Conservation (phyloP, 257 asterid species). For the Ilex aquifolium region DNA sequence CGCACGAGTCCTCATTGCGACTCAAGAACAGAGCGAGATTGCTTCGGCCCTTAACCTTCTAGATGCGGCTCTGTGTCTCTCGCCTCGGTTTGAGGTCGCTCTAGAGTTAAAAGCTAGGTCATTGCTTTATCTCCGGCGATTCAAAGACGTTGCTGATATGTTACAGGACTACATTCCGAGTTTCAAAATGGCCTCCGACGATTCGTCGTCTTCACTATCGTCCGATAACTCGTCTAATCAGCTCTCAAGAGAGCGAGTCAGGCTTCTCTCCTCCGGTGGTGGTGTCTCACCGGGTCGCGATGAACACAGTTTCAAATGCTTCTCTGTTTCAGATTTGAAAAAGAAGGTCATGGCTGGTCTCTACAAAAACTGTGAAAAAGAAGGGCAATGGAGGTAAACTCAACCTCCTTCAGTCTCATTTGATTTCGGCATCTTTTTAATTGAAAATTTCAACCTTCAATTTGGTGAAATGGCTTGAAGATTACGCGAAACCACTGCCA, state of each 20-base stretch:
- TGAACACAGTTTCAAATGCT: constrained; percentile 62
- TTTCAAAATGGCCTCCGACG: constrained; percentile 46
- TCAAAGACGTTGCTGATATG: constrained; percentile 86
- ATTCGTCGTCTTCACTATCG: constrained; percentile 43
- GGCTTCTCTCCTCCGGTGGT: constrained; percentile 56
- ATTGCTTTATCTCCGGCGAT: constrained; percentile 72
- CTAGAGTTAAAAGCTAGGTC: constrained; percentile 76
- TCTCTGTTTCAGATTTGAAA: constrained; percentile 76
- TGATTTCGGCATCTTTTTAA: background rate
- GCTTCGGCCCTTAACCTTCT: constrained; percentile 60
- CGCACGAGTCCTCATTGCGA: constrained; percentile 62
- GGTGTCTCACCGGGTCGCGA: constrained; percentile 26
- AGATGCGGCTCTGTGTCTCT: constrained; percentile 65
- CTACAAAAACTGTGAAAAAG: constrained; percentile 53
- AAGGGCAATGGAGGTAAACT: constrained; percentile 81
- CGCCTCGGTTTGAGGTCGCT: constrained; percentile 79
- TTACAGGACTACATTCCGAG: constrained; percentile 88
- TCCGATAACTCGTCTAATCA: constrained; percentile 66
- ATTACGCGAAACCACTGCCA: constrained; percentile 37
- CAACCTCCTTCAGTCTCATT: background rate
- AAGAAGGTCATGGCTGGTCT: constrained; percentile 76
- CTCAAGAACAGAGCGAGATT: constrained; percentile 54
- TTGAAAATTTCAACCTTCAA: too few species aligned
- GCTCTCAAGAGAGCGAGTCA: constrained; percentile 56
- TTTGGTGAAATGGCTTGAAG: constrained; percentile 20